A percentile compares a stretch with the other conserved stretches of the same genome.
Evolutionary conservation across 2,329 filamentous ascomycete species (phyloP).

Genomic region (Pseudocercospora cruenta): DNA sequence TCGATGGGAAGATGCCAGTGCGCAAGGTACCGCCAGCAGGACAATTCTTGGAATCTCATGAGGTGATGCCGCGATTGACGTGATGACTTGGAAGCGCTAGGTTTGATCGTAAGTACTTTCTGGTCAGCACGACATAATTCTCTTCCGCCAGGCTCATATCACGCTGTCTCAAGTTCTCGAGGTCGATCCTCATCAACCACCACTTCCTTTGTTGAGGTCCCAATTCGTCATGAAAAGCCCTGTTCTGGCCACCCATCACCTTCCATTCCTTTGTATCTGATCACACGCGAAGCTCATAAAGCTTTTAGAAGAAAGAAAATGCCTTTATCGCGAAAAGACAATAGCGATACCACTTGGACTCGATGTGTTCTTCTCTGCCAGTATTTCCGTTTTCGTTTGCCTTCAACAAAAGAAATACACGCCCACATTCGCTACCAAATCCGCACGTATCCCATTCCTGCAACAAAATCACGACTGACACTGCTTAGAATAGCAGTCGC

Average conservation of each 20-base stretch:
- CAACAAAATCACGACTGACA: neutral
- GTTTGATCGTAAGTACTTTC: neutral
- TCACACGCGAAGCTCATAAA: neutral
- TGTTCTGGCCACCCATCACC: neutral
- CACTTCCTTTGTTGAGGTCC: conserved; percentile 7
- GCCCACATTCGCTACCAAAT: conserved; percentile 2
- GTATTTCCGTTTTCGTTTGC: conserved; percentile 1
- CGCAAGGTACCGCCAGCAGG: neutral
- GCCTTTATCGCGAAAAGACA: neutral
- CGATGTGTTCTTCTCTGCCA: neutral
- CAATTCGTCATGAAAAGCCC: neutral
- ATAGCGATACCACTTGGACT: neutral
- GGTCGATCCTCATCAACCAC: neutral
- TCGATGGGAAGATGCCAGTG: neutral
- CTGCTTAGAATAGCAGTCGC: neutral
- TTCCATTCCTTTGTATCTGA: neutral
- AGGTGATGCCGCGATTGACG: neutral
- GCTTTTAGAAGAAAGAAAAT: neutral
- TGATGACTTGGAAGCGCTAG: neutral
- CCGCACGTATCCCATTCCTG: neutral
- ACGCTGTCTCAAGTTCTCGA: neutral
- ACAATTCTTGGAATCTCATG: neutral
- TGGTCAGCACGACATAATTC: neutral
- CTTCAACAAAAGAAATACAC: neutral
- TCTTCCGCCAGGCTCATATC: conserved; percentile 1